Evolutionary conservation across 2,329 filamentous ascomycete species (phyloP).

Genomic region (Aspergillus brasiliensis): DNA sequence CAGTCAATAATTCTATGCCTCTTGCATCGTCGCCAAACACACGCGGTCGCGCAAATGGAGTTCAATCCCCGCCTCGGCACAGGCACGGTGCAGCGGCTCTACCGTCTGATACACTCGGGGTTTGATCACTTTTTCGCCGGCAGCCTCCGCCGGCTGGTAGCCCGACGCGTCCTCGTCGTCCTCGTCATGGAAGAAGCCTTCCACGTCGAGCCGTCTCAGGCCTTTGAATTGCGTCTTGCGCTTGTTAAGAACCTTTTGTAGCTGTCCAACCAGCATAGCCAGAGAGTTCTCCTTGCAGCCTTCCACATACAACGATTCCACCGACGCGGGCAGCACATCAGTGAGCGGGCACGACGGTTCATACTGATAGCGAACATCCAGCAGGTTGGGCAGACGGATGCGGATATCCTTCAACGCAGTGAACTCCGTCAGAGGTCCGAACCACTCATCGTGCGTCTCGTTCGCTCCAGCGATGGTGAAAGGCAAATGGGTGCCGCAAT

Average conservation of each 20-base stretch:
- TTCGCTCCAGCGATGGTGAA: conserved; percentile 33
- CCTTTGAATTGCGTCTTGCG: conserved; percentile 20
- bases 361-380: conserved; percentile 31
- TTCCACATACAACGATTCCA: conserved; percentile 31
- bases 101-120: conserved; percentile 26
- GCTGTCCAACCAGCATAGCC: conserved; percentile 27
- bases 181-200: conserved; percentile 31
- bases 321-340: conserved; percentile 25
- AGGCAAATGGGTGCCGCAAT: conserved; percentile 28
- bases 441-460: conserved; percentile 35
- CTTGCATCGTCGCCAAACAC: conserved; percentile 20
- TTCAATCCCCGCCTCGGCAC: conserved; percentile 24
- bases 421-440: conserved; percentile 32
- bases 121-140: conserved; percentile 22
- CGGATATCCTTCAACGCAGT: conserved; percentile 29
- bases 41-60: conserved; percentile 30
- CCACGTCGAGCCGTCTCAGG: conserved; percentile 26
- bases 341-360: conserved; percentile 27
- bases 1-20: background rate
- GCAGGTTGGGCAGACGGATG: conserved; percentile 34
- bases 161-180: conserved; percentile 25
- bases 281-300: conserved; percentile 31
- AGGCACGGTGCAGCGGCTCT: conserved; percentile 25
- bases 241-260: conserved; percentile 24
- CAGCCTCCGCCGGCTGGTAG: conserved; percentile 8